A percentile compares a stretch with the other conserved stretches of the same genome.
Conservation (phyloP, 768 basidiomycete genomes). For the Tephrocybe sp. region DNA sequence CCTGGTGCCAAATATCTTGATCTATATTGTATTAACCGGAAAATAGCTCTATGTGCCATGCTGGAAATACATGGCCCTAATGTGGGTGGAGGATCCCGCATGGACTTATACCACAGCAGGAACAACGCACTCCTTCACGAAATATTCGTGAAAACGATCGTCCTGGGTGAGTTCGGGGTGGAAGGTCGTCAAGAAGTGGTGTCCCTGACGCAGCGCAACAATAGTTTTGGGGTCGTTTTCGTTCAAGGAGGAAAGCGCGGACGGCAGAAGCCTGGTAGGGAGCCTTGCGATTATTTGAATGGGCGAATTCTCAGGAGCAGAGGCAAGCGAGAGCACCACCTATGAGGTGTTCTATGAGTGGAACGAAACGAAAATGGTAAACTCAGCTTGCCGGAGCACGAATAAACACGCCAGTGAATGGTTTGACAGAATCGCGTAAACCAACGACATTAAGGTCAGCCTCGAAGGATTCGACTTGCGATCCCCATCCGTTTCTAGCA, state of each 20-base stretch:
- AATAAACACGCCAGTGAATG: constrained; percentile 89
- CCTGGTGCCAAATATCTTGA: not conserved
- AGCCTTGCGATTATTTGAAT: constrained; percentile 64
- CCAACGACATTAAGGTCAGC: constrained; percentile 65
- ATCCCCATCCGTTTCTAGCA: constrained; percentile 91
- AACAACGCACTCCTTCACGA: constrained; percentile 73
- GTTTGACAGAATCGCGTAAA: constrained; percentile 54
- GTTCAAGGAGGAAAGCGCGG: constrained; percentile 39
- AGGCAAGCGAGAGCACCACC: constrained; percentile 61
- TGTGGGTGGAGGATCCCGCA: not conserved
- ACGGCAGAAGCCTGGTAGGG: constrained; percentile 28
- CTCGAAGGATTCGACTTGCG: constrained; percentile 92
- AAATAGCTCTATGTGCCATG: not conserved
- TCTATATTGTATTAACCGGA: not conserved
- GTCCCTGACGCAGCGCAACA: constrained; percentile 85
- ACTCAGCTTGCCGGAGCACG: constrained; percentile 74
- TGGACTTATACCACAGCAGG: constrained; percentile 14
- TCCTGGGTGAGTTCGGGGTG: constrained; percentile 93
- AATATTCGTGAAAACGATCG: constrained; percentile 89
- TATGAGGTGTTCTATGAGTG: constrained; percentile 25
- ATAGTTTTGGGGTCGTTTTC: constrained; percentile 61
- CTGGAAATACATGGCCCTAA: not conserved
- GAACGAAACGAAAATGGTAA: not conserved
- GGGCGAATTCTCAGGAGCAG: constrained; percentile 48
- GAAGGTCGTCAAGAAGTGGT: constrained; percentile 85